Base-by-base conservation (phyloP, 2,329 filamentous ascomycete genomes). In the Tolypocladium guangdongense region DNA sequence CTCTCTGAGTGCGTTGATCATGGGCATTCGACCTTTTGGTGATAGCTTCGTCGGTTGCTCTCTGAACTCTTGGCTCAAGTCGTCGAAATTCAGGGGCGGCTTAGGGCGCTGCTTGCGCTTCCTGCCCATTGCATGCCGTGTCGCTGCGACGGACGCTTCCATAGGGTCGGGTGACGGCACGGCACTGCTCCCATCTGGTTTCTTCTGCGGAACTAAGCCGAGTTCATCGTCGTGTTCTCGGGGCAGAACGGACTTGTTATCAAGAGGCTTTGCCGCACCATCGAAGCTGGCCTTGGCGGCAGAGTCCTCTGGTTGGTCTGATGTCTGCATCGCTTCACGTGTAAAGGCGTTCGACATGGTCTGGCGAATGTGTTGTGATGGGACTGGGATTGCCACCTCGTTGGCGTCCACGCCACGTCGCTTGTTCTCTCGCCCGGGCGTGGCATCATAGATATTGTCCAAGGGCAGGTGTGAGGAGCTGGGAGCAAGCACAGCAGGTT, bases 81-180 rank as follows among this genome's bases (percentile, higher is more conserved):
- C 58, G 50, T 71, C 63, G 16, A 71, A 68, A 4, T 62, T 54
- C 2, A 71, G 52, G 1, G 69, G 65, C 1, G 64, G 52, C 47
- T 71, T 71, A 1, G 68, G 59, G 27, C 65, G 59, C 55, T 71
- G 69, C 50, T 60, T 67, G n/a, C 59, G 58, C 35, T 59, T 68
- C 51, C 50, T 64, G 7, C 18, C 18, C 16, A n/a, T 49, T 27
- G 36, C 36, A 27, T 38, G 16, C 12, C 14, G 41, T 5, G 5
- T 27, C 7, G 24, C 24, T 30, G 8, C 27, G 18, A 32, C 7
- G 27, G 27, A n/a, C 18, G 27, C 18, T 8, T 12, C 27, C 18
- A 27, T 2, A 32, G 48, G 10, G 10, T 37, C 33, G 11, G 48
- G 38, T 50, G 48, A 50, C 20, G 22, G 22, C 2, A 50, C 48